A percentile compares a stretch with the other conserved stretches of the same genome.
Evolutionary conservation across 1,284 basidiomycete species (phyloP).

Genomic region (Singerocomus inundabilis): DNA sequence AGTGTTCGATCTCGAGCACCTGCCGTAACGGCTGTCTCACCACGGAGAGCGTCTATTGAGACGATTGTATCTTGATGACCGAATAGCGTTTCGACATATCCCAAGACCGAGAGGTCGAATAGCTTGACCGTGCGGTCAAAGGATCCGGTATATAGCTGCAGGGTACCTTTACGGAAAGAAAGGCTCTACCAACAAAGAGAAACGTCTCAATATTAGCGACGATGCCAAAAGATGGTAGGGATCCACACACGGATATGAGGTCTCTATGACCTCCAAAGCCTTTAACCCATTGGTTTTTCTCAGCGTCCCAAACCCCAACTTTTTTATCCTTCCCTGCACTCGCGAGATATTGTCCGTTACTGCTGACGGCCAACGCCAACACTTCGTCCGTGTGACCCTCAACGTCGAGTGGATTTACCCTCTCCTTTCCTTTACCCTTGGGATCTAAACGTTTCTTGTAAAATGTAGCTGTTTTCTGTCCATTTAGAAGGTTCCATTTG

Average conservation of each 20-base stretch:
- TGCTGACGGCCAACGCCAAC: constrained; percentile 78
- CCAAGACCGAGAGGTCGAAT: constrained; percentile 67
- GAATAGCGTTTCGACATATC: constrained; percentile 95
- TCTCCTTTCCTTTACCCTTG: constrained; percentile 47
- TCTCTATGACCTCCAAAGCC: constrained; percentile 86
- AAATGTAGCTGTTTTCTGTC: constrained; percentile 56
- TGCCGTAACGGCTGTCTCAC: constrained; percentile 83
- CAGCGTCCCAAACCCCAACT: constrained; percentile 82
- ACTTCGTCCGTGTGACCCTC: constrained; percentile 88
- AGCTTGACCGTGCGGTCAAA: constrained; percentile 92
- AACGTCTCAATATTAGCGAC: not conserved
- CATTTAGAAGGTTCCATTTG: constrained; percentile 73
- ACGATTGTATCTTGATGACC: constrained; percentile 93
- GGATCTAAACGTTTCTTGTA: constrained; percentile 52
- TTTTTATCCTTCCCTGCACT: constrained; percentile 84
- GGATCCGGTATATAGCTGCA: constrained; percentile 86
- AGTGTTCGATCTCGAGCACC: constrained; percentile 91
- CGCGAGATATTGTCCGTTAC: constrained; percentile 82
- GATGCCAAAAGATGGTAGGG: not conserved
- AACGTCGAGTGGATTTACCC: constrained; percentile 39
- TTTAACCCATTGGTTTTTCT: constrained; percentile 71
- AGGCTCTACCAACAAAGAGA: constrained; percentile 49
- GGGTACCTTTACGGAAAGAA: constrained; percentile 79
- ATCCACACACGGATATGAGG: constrained; percentile 69
- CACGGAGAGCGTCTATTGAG: constrained; percentile 75